These are phyloP conservation scores for Leishmania aethiopica DNA, from an alignment of 208 protist species.

Conservation along the genomic window DNA sequence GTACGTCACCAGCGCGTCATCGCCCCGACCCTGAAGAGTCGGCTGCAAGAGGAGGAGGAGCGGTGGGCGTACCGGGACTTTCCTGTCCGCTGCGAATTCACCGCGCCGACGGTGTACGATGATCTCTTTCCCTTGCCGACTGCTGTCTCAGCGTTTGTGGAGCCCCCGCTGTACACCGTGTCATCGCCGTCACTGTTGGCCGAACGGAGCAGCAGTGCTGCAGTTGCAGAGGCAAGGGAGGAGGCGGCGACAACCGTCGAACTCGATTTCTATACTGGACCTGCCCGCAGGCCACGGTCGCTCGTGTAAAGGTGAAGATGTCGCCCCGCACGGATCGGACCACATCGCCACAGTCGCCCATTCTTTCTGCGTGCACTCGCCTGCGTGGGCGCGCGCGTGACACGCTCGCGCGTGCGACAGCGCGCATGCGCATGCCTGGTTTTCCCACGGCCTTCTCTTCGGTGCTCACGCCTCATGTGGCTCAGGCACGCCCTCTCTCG, in stretches of 20 bases:
- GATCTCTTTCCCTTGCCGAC: conserved; percentile 30
- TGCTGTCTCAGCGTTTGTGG: conserved; percentile 18
- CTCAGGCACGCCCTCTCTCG: not conserved
- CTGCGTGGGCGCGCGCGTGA: not conserved
- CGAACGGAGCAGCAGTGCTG: not conserved
- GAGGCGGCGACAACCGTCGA: not conserved
- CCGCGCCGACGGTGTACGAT: conserved; percentile 35
- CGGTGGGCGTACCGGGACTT: conserved; percentile 31
- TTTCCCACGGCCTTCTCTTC: not conserved
- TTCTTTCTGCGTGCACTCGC: not conserved
- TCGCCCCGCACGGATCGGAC: not conserved
- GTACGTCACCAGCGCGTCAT: not conserved
- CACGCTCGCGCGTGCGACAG: not conserved
- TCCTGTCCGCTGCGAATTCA: conserved; percentile 2
- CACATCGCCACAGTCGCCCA: not conserved
- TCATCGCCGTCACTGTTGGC: not conserved
- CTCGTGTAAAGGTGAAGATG: conserved; percentile 2
- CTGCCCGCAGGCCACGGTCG: conserved; percentile 19
- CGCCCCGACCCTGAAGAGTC: not conserved
- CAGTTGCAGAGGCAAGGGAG: not conserved
- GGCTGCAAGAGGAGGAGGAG: conserved; percentile 4
- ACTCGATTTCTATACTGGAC: conserved; percentile 27
- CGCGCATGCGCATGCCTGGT: not conserved
- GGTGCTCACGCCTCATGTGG: not conserved
- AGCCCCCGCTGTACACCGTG: not conserved